phyloP scores from a whole-genome alignment of 2,329 filamentous ascomycete genomes.

The Arthroderma uncinatum region DNA sequence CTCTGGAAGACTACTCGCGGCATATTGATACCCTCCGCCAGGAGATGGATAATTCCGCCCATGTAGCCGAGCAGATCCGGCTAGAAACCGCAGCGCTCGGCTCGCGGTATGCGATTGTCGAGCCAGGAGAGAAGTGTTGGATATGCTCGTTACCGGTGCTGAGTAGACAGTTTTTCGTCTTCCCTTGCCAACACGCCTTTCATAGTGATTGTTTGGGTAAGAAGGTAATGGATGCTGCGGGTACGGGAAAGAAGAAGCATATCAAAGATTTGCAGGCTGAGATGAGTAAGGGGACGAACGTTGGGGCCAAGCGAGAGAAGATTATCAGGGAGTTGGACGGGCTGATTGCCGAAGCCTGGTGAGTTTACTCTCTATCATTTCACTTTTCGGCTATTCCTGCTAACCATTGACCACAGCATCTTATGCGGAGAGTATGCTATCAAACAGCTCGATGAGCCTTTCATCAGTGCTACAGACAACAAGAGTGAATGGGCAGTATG shows the following conservation, averaged over 20 bases:
- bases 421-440: constrained; percentile 92
- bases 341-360: constrained; percentile 86
- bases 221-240: constrained; percentile 72
- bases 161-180: constrained; percentile 91
- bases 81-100: constrained; percentile 77
- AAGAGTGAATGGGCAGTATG: constrained; percentile 67
- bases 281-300: constrained; percentile 63
- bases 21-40: constrained; percentile 79
- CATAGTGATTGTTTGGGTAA: constrained; percentile 88
- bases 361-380: constrained; percentile 25
- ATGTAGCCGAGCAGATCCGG: constrained; percentile 83
- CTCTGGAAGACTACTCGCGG: constrained; percentile 83
- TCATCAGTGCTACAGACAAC: constrained; percentile 63
- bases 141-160: constrained; percentile 75
- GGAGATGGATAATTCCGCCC: constrained; percentile 91
- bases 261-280: constrained; percentile 79
- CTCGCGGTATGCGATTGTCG: constrained; percentile 86
- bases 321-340: constrained; percentile 82
- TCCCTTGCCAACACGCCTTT: constrained; percentile 95
- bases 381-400: constrained; percentile 1
- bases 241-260: constrained; percentile 60
- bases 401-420: constrained; percentile 49
- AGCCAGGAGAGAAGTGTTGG: constrained; percentile 90
- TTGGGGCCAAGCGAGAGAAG: constrained; percentile 56
- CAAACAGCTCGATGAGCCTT: constrained; percentile 86